Conservation (phyloP, 495 filamentous ascomycete species). For the Polyplosphaeria fusca region DNA sequence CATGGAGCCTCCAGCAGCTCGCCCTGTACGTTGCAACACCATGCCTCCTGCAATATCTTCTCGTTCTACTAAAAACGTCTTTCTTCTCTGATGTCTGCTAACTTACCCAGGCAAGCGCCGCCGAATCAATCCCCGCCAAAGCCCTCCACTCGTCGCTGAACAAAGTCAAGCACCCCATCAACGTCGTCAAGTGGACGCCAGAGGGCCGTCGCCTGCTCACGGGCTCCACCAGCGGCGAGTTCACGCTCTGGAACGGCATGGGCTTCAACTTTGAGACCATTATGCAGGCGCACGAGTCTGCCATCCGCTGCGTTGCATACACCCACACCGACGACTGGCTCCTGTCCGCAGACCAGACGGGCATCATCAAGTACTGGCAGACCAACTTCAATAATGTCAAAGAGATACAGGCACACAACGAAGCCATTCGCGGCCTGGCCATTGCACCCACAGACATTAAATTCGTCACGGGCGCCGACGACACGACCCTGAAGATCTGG, state of each 20-base stretch:
- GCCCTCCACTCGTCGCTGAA: slow-evolving; percentile 94
- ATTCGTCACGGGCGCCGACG: slow-evolving; percentile 94
- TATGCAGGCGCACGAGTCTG: slow-evolving; percentile 94
- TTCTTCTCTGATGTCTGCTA: no score
- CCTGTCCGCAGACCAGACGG: slow-evolving; percentile 90
- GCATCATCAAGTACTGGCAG: slow-evolving; percentile 97
- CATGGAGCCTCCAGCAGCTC: slow-evolving; percentile 24
- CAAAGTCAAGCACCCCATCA: slow-evolving; percentile 96
- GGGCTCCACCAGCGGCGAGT: slow-evolving; percentile 92
- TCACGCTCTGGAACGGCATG: slow-evolving; percentile 97
- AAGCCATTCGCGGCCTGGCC: slow-evolving; percentile 86
- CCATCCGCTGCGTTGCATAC: slow-evolving; percentile 82
- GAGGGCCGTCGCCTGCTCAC: slow-evolving; percentile 90
- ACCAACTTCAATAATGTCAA: slow-evolving; percentile 99
- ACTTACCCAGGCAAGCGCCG: slow-evolving; percentile 69
- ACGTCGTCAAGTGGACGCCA: slow-evolving; percentile 96
- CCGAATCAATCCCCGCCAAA: slow-evolving; percentile 80
- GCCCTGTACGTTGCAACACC: no score
- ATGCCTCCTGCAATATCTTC: no score
- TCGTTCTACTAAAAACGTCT: no score
- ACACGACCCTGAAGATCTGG: slow-evolving; percentile 88
- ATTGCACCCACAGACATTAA: slow-evolving; percentile 91
- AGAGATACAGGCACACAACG: slow-evolving; percentile 82
- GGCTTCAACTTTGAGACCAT: slow-evolving; percentile 99
- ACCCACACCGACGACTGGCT: slow-evolving; percentile 96